phyloP scores from a whole-genome alignment of 176 grass and related monocot species.

The Bolboschoenus planiculmis region DNA sequence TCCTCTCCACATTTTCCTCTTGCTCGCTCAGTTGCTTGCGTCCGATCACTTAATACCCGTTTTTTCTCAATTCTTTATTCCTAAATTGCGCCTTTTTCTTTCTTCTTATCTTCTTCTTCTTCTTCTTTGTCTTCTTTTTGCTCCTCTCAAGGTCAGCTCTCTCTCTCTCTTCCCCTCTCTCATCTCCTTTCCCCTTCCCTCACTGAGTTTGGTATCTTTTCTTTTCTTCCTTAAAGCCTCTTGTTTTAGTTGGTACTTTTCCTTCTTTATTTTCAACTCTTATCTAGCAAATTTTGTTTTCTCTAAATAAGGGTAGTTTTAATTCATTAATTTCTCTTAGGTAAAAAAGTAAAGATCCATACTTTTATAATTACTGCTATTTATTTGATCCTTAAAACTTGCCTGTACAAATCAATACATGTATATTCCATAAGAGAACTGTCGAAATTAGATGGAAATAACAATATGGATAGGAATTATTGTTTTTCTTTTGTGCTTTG shows the following conservation, averaged over 20 bases:
- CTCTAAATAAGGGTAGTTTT: not conserved
- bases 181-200: not conserved
- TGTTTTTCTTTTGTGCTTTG: not conserved
- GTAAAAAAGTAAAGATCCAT: not conserved
- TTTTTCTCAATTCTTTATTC: not conserved
- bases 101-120: not conserved
- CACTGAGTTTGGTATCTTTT: not conserved
- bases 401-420: not conserved
- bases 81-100: not conserved
- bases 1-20: not conserved
- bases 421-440: not conserved
- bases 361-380: not conserved
- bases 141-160: not conserved
- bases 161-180: too few relatives aligned
- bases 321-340: not conserved
- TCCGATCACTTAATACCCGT: not conserved
- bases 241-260: not conserved
- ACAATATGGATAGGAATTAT: not conserved
- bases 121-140: not conserved
- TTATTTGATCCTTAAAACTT: not conserved
- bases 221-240: not conserved
- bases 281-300: not conserved
- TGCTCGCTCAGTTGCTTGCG: not conserved
- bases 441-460: not conserved
- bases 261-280: not conserved